Conservation (phyloP, 768 basidiomycete genomes). For the Hypholoma sublateritium region DNA sequence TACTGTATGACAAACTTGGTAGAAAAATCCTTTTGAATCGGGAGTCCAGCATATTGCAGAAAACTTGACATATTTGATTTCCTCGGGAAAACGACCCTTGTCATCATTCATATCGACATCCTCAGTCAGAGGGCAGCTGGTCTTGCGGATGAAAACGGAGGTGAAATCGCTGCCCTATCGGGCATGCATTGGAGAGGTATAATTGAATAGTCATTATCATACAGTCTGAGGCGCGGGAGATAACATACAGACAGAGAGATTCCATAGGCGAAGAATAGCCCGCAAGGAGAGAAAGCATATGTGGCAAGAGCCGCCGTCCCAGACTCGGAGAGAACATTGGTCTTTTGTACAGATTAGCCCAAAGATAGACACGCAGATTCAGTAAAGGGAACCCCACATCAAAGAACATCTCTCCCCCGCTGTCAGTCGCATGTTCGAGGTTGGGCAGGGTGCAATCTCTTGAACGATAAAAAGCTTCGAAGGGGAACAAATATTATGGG, state of each 20-base stretch:
- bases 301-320: slow-evolving; percentile 66
- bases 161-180: slow-evolving; percentile 71
- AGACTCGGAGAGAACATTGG: slow-evolving; percentile 71
- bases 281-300: slow-evolving; percentile 62
- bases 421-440: slow-evolving; percentile 40
- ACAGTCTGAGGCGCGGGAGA: no score
- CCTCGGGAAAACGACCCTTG: slow-evolving; percentile 57
- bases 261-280: slow-evolving; percentile 77
- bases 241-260: slow-evolving; percentile 64
- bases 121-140: slow-evolving; percentile 53
- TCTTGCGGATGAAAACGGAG: slow-evolving; percentile 67
- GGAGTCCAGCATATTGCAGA: slow-evolving; percentile 71
- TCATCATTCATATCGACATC: slow-evolving; percentile 43
- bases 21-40: slow-evolving; percentile 83
- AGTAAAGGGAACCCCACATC: slow-evolving; percentile 46
- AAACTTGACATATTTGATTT: slow-evolving; percentile 77
- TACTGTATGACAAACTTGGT: slow-evolving; percentile 47
- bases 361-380: background rate
- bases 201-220: no score
- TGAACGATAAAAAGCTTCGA: slow-evolving; percentile 61
- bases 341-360: slow-evolving; percentile 34
- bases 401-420: slow-evolving; percentile 71
- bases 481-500: slow-evolving; percentile 1
- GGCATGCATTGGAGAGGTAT: slow-evolving; percentile 4
- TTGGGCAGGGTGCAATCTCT: slow-evolving; percentile 53